Conservation (phyloP, 306 rosid genomes). For the Fagus sylvatica region DNA sequence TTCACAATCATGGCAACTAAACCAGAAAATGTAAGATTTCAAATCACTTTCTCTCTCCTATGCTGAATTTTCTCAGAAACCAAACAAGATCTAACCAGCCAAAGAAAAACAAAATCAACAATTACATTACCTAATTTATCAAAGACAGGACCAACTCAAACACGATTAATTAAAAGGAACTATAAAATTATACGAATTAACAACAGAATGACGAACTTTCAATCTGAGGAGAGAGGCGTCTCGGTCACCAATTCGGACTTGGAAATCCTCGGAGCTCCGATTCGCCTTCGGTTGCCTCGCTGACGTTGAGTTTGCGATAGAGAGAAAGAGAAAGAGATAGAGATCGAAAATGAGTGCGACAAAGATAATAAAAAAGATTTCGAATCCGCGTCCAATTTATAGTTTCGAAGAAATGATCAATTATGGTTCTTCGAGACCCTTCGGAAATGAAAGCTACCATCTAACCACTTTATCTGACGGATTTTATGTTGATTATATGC, state of each 20-base stretch:
- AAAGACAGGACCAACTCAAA: neutral
- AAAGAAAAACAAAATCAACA: neutral
- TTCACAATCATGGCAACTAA: slow-evolving; percentile 2
- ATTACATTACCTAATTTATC: slow-evolving; percentile 28
- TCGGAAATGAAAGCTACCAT: slow-evolving; percentile 21
- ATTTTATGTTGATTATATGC: slow-evolving; percentile 15
- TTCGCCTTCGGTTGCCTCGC: slow-evolving; percentile 13
- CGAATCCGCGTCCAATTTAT: slow-evolving; percentile 30
- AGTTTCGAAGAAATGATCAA: neutral
- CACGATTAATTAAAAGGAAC: neutral
- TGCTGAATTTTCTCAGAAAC: neutral
- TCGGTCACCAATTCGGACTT: slow-evolving; percentile 18
- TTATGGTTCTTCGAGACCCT: slow-evolving; percentile 33
- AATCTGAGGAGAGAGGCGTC: slow-evolving; percentile 1
- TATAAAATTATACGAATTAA: slow-evolving; percentile 17
- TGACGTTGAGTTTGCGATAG: neutral
- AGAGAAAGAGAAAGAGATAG: neutral
- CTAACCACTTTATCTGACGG: neutral
- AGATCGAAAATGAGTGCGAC: neutral
- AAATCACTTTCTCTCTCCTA: slow-evolving; percentile 1
- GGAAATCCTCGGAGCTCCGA: slow-evolving; percentile 31
- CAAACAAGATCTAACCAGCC: neutral
- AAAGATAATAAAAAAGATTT: neutral
- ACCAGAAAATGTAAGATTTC: slow-evolving; percentile 20
- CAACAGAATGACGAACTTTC: slow-evolving; percentile 46